phyloP scores from a whole-genome alignment of 1,284 basidiomycete species.

The Megacollybia platyphylla region DNA sequence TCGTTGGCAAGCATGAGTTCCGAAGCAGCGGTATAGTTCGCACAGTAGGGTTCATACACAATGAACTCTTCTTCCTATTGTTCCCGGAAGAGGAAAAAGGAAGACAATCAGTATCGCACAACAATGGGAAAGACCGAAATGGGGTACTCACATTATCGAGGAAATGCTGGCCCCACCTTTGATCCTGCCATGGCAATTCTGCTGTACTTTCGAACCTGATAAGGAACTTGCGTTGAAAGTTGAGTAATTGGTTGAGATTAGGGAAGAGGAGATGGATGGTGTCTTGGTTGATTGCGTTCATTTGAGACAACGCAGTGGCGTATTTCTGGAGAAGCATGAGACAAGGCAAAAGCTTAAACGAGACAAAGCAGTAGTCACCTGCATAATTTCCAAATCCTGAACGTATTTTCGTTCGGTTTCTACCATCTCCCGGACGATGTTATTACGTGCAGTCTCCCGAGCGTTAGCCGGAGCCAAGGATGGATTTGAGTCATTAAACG shows the following conservation, averaged over 20 bases:
- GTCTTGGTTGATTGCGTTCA: conserved; percentile 83
- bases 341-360: neutral
- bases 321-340: conserved; percentile 46
- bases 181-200: conserved; percentile 76
- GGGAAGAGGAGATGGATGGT: conserved; percentile 95
- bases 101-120: conserved; percentile 17
- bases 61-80: conserved; percentile 87
- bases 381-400: conserved; percentile 94
- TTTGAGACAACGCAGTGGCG: conserved; percentile 66
- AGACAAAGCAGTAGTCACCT: conserved; percentile 38
- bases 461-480: conserved; percentile 32
- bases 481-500: conserved; percentile 25
- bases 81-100: conserved; percentile 19
- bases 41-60: conserved; percentile 96
- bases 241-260: conserved; percentile 88
- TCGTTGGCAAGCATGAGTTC: conserved; percentile 81
- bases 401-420: conserved; percentile 97
- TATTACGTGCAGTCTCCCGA: conserved; percentile 58
- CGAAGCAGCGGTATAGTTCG: conserved; percentile 85
- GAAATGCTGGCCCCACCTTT: conserved; percentile 82
- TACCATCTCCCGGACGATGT: conserved; percentile 79
- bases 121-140: conserved; percentile 24
- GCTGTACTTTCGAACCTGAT: conserved; percentile 86
- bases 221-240: conserved; percentile 94
- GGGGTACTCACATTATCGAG: conserved; percentile 57